Evolutionary conservation across 306 rosid species (phyloP).

Genomic region (Mimosa pudica): DNA sequence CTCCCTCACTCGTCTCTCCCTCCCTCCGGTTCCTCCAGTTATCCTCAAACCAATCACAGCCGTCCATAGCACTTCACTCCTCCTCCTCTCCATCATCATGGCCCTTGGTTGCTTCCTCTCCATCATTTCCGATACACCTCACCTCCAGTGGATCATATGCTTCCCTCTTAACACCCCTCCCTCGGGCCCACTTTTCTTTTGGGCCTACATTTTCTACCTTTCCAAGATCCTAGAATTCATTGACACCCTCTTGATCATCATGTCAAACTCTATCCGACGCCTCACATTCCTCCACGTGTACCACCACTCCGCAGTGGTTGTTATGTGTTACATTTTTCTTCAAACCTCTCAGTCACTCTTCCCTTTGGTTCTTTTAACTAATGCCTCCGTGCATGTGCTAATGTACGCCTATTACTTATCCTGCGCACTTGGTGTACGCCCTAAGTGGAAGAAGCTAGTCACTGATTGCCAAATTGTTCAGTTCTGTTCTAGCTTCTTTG

Average conservation of each 20-base stretch:
- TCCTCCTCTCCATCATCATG: conserved; percentile 61
- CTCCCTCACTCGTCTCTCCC: conserved; percentile 42
- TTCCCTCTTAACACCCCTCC: conserved; percentile 48
- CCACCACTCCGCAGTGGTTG: conserved; percentile 72
- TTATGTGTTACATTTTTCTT: conserved; percentile 76
- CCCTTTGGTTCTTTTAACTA: conserved; percentile 63
- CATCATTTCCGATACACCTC: conserved; percentile 42
- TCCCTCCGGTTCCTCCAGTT: conserved; percentile 15
- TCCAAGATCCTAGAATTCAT: conserved; percentile 66
- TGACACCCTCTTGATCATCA: conserved; percentile 67
- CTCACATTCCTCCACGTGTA: conserved; percentile 85
- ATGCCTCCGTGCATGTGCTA: conserved; percentile 68
- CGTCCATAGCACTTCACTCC: conserved; percentile 59
- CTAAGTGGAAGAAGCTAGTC: conserved; percentile 70
- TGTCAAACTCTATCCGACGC: conserved; percentile 56
- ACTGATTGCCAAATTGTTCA: conserved; percentile 71
- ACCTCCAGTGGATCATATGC: conserved; percentile 52
- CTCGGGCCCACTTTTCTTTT: conserved; percentile 69
- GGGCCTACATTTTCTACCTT: conserved; percentile 81
- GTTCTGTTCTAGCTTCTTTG: conserved; percentile 60
- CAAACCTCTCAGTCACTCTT: conserved; percentile 67
- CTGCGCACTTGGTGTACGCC: conserved; percentile 64
- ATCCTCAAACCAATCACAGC: conserved; percentile 55
- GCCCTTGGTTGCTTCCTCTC: conserved; percentile 68
- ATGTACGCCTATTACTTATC: conserved; percentile 80